Conservation (phyloP, 192 early-diverging fungal genomes). For the Backusella sp. region DNA sequence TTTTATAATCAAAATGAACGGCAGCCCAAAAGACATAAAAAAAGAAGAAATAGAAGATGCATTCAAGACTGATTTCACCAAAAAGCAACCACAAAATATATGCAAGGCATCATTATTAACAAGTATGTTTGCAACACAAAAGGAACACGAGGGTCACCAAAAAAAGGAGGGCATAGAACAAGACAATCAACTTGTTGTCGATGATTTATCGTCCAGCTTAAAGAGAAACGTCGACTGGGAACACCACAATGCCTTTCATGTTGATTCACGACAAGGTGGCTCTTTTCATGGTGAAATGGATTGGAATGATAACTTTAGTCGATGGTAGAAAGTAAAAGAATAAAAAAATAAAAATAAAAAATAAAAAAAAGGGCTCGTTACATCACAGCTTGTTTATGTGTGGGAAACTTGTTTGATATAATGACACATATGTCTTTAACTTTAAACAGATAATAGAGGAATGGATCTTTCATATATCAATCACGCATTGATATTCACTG, state of each 20-base stretch:
- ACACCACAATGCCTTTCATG: neutral
- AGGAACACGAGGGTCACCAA: neutral
- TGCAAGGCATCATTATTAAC: neutral
- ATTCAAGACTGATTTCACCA: slow-evolving; percentile 3
- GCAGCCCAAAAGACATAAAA: neutral
- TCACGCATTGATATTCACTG: no score
- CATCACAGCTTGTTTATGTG: no score
- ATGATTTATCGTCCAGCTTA: neutral
- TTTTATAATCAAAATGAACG: neutral
- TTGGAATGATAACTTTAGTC: neutral
- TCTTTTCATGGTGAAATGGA: neutral
- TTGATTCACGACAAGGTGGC: neutral
- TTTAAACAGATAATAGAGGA: no score
- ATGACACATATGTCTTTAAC: no score
- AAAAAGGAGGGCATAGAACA: neutral
- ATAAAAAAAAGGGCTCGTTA: neutral
- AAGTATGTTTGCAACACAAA: neutral
- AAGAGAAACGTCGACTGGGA: neutral
- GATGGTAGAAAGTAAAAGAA: neutral
- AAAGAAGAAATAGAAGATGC: neutral
- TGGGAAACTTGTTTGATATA: no score
- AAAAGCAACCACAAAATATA: neutral
- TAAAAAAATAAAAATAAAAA: neutral
- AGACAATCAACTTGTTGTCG: neutral
- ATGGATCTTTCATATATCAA: no score